Base-by-base conservation (phyloP, 257 asterid species). In the Haberlea rhodopensis region DNA sequence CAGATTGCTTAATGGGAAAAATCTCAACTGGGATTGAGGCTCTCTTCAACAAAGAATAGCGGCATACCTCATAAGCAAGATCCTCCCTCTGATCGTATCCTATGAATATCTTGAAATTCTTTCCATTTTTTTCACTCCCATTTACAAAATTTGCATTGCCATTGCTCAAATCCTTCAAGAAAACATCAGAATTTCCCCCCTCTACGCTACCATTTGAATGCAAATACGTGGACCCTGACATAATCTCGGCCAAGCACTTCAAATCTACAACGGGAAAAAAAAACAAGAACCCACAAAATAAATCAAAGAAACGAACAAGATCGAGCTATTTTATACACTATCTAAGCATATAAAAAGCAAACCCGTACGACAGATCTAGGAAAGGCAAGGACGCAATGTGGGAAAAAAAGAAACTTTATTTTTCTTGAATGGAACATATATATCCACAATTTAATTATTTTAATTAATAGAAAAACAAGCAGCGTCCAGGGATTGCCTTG, bases 1-100 rank as follows among this genome's bases (percentile, higher is more conserved):
- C 95, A 1, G 82, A 80, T 77, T 90, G 97, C 80, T 87, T 90
- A 51, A 90, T 86, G 1, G 97, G 91, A 22, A 26, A 7, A 27
- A 87, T 67, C 67, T 90, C 95, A 60, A 87, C 60, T 1, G 97
- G 96, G 71, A 87, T 81, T 25, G 97, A 85, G 27, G 95, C 82
- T 67, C 94, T 80, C 48, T 84, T 86, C 21, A 77, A 56, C 18
- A 90, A 43, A 9, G 96, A 90, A 46, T 84, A 69, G 18, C 82
- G 79, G 78, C 95, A 90, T 4, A 90, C 97, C 87, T 90, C 89
- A 49, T 75, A 90, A 1, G 97, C 97, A 9, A 74, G 48, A 72
- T 90, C 95, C 68, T 90, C 95, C 24, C 74, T 71, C 11, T 85
- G 95, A 74, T 90, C 96, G 63, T 90, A 90, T 15, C 97, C 97